Base-by-base conservation (phyloP, 1,284 basidiomycete species). In the Lignosus rhinocerotis region DNA sequence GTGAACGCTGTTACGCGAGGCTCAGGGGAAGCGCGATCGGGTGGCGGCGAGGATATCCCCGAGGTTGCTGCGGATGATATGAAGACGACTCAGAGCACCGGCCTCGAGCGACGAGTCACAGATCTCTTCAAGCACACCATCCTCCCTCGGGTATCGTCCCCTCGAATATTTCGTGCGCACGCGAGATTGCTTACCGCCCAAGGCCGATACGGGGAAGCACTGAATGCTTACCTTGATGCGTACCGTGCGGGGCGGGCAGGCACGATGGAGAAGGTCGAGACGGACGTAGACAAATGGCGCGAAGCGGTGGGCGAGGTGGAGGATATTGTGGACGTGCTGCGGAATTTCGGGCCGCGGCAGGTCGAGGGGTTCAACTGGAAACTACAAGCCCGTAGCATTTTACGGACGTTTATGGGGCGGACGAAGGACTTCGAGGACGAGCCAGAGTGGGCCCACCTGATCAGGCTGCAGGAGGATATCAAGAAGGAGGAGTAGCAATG, bases 401-500 rank as follows among this genome's bases (percentile, higher is more conserved):
- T 98, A 54, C 80, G 96, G 70, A 90, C 88, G 43, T 98, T 98
- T 72, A 84, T 95, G 75, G 94, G 91, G 3, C 79, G 88, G 52
- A 87, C 87, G 62, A 85, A 78, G 71, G 90, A 89, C 55, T 98
- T 95, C 68, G 92, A 90, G 70, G 93, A 94, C 57, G 92, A 96
- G 73, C 81, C 85, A 1, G 94, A 94, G 75, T 98, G 92, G 88
- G 75, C 79, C 43, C 78, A 79, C 64, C 77, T 98, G 66, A 79
- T 80, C 64, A 84, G 74, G 55, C 69, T 90, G 67, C 75, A 79
- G 67, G 82, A 86, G 33, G 87, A 87, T 49, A 72, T 89, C 36
- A 69, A 65, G 51, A 68, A 64, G 56, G 70, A 69, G 55, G 69
- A 69, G 49, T 65, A 63, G 58, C 43, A 30, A 41, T 9, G 17